Evolutionary conservation across 176 grass and related monocot species (phyloP).

Genomic region (Carex cristatella): DNA sequence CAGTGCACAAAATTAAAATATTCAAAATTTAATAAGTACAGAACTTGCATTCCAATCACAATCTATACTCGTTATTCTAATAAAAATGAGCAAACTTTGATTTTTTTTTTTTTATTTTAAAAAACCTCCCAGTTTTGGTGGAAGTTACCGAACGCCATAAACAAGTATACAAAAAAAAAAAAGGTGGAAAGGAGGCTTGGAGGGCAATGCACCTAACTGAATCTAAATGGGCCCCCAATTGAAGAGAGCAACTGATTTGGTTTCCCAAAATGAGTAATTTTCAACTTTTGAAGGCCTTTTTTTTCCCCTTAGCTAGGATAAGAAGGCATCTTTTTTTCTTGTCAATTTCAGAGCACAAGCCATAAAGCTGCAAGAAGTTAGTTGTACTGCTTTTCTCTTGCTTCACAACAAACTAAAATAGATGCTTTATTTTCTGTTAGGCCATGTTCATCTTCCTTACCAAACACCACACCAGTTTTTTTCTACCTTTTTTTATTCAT

Average conservation of each 20-base stretch:
- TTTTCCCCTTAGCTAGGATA: neutral
- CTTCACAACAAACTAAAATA: neutral
- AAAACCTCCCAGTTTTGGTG: neutral
- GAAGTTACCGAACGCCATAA: neutral
- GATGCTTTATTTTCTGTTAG: neutral
- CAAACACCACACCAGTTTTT: neutral
- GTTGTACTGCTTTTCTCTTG: neutral
- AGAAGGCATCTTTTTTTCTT: slow-evolving; percentile 4
- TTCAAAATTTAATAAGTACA: neutral
- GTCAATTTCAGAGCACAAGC: slow-evolving; percentile 5
- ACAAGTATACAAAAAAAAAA: neutral
- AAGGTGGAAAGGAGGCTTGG: neutral
- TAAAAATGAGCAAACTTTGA: neutral
- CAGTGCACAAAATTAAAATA: neutral
- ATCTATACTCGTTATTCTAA: neutral
- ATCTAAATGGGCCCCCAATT: slow-evolving; percentile 8
- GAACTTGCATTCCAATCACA: neutral
- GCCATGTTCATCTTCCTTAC: neutral
- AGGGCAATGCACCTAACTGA: neutral
- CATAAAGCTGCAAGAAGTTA: neutral
- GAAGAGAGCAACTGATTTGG: neutral
- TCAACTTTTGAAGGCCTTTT: neutral
- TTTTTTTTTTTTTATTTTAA: neutral
- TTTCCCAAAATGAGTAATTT: slow-evolving; percentile 13
- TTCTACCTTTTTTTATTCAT: neutral